Base-by-base conservation (phyloP, 208 protist species). In the Crithidia expoeki region DNA sequence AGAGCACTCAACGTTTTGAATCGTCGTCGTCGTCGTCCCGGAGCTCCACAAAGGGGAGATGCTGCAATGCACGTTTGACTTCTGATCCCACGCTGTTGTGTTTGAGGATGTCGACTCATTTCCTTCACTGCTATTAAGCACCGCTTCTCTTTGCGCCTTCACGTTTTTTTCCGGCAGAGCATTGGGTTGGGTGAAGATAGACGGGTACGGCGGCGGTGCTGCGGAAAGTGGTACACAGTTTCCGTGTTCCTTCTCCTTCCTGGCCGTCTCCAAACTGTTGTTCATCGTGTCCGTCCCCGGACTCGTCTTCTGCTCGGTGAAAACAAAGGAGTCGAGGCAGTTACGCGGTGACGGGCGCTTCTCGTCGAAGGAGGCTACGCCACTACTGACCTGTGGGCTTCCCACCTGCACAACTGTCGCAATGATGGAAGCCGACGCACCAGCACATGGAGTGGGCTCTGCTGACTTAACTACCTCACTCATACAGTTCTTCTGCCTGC, bases 311-410 rank as follows among this genome's bases (percentile, higher is more conserved):
- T 38, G 56, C n/a, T 62, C 56, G 11, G 33, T 46, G 23, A 52
- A 64, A 17, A 23, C 28, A 10, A 52, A 52, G 17, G 42, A 50
- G 58, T 52, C 58, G 1, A 64, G 58, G 40, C 38, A 64, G 42
- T 44, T 50, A 19, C 58, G 38, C 28, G 2, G 11, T 5, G 58
- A 3, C 1, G 42, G 42, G 12, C 40, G 58, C 3, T 16, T 12
- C 9, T 50, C 58, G 25, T 17, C 27, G 4, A 64, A 38, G 5
- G 58, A 64, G 36, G 58, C 25, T 11, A 51, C 25, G 38, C 56
- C 36, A n/a, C 36, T 49, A 38, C n/a, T 62, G n/a, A 49, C 38
- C n/a, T 44, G 36, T 9, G 21, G 12, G 56, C 56, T 25, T 5
- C 23, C 17, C 36, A 34, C 49, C 36, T 1, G 38, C 33, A n/a